Percentiles rank a stretch among this genome's conserved stretches.
Evolutionary conservation across 257 asterid genomes (phyloP).

Genomic region (Solanum chmielewskii): DNA sequence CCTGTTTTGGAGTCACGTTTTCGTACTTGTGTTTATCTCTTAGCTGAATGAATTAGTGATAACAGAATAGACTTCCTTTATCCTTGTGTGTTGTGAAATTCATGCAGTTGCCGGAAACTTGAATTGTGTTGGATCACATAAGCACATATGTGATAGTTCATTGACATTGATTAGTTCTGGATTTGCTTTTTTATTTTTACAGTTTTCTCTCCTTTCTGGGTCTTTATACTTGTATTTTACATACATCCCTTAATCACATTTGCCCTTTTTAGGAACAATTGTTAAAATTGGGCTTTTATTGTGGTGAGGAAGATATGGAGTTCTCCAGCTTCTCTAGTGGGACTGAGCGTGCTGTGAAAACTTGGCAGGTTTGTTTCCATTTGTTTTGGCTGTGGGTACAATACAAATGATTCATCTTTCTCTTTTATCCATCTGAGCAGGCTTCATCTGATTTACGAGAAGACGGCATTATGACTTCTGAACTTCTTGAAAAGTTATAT

Average conservation of each 20-base stretch:
- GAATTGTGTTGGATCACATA: not conserved
- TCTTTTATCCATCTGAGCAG: constrained; percentile 26
- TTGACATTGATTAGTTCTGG: not conserved
- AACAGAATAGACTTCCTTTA: not conserved
- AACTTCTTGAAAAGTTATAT: constrained; percentile 47
- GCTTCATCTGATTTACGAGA: constrained; percentile 48
- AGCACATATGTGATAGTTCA: not conserved
- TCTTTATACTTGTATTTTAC: not conserved
- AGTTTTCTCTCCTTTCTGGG: not conserved
- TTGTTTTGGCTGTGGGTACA: not conserved
- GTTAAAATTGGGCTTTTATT: constrained; percentile 71
- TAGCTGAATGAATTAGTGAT: not conserved
- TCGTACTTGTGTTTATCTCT: not conserved
- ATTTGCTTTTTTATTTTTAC: not conserved
- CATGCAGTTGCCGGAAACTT: not conserved
- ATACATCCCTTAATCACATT: not conserved
- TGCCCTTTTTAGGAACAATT: constrained; percentile 58
- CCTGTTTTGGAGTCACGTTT: not conserved
- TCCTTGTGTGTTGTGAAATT: not conserved
- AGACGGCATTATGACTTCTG: constrained; percentile 84
- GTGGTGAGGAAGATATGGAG: constrained; percentile 95
- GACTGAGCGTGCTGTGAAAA: constrained; percentile 87
- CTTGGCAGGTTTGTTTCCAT: constrained; percentile 81
- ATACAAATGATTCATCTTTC: not conserved
- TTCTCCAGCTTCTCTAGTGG: constrained; percentile 62